Conservation (phyloP, 495 filamentous ascomycete genomes). For the Zalerion maritima region DNA sequence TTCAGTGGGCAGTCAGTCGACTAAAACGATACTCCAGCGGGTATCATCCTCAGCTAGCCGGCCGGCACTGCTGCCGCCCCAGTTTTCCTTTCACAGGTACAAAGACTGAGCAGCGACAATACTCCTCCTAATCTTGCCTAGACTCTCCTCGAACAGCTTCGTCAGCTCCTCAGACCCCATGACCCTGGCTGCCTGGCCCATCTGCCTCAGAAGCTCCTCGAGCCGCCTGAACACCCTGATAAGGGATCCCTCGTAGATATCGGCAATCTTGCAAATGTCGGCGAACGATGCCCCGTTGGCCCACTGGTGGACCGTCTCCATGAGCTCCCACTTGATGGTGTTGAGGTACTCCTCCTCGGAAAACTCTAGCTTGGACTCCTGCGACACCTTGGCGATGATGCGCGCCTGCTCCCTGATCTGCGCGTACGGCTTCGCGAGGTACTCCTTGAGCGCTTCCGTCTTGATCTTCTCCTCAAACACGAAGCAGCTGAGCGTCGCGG, state of each 20-base stretch:
- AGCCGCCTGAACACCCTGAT: slow-evolving; percentile 91
- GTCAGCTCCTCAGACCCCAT: slow-evolving; percentile 94
- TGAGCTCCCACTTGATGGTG: slow-evolving; percentile 79
- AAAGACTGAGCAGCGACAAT: slow-evolving; percentile 87
- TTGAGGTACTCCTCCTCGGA: slow-evolving; percentile 87
- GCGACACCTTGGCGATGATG: slow-evolving; percentile 77
- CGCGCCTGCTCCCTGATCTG: slow-evolving; percentile 76
- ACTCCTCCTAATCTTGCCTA: slow-evolving; percentile 75
- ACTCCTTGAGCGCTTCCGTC: slow-evolving; percentile 57
- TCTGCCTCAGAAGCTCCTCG: slow-evolving; percentile 91
- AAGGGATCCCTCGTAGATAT: slow-evolving; percentile 89
- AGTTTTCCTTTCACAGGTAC: slow-evolving; percentile 78
- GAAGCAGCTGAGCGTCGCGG: slow-evolving; percentile 77
- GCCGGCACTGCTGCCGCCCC: no score
- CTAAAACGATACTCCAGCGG: no score
- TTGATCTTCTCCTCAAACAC: slow-evolving; percentile 92
- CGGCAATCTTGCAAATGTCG: slow-evolving; percentile 98
- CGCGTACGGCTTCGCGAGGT: slow-evolving; percentile 69
- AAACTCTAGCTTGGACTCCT: slow-evolving; percentile 78
- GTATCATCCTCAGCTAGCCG: no score
- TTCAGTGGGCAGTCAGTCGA: no score
- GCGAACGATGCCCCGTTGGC: slow-evolving; percentile 81
- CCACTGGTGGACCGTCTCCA: slow-evolving; percentile 94
- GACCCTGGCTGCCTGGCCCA: slow-evolving; percentile 90
- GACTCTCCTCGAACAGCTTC: slow-evolving; percentile 69